phyloP scores from a whole-genome alignment of 2,329 filamentous ascomycete genomes.

The Pseudogymnoascus sp. region DNA sequence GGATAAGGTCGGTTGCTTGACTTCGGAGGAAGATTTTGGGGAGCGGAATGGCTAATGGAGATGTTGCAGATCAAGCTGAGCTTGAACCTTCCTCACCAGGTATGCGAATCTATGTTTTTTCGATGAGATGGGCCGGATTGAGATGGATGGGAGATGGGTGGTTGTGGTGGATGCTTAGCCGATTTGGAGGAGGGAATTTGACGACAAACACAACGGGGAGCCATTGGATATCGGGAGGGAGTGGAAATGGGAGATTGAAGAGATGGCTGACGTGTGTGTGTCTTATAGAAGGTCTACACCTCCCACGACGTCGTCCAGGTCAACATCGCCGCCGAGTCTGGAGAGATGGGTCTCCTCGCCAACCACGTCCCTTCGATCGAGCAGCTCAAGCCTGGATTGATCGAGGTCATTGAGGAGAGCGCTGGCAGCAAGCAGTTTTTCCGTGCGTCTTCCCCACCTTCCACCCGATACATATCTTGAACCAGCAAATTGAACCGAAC shows the following conservation, averaged over 20 bases:
- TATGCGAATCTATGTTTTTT: conserved; percentile 45
- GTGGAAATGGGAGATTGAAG: conserved; percentile 25
- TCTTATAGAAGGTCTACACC: conserved; percentile 61
- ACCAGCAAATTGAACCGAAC: background rate
- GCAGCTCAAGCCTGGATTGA: conserved; percentile 93
- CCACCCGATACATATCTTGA: background rate
- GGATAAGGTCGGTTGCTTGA: conserved; percentile 60
- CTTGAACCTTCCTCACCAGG: conserved; percentile 95
- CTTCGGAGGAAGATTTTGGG: background rate
- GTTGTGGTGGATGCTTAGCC: background rate
- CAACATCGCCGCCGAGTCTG: conserved; percentile 96
- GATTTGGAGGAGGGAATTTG: background rate
- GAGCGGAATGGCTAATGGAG: too few relatives aligned
- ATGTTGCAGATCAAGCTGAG: conserved; percentile 79
- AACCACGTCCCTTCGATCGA: conserved; percentile 99
- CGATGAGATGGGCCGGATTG: background rate
- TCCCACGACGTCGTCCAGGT: conserved; percentile 78
- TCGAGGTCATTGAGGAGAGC: conserved; percentile 92
- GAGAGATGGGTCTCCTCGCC: conserved; percentile 98
- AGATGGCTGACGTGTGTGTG: conserved; percentile 23
- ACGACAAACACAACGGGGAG: background rate
- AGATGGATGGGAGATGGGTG: background rate
- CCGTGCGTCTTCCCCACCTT: conserved; percentile 56
- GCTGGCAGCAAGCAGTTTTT: conserved; percentile 94
- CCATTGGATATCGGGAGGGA: conserved; percentile 3